Evolutionary conservation across 306 rosid genomes (phyloP), one percentile per base, ranked within the genome.

Genomic region (Abrus pulchellus): DNA sequence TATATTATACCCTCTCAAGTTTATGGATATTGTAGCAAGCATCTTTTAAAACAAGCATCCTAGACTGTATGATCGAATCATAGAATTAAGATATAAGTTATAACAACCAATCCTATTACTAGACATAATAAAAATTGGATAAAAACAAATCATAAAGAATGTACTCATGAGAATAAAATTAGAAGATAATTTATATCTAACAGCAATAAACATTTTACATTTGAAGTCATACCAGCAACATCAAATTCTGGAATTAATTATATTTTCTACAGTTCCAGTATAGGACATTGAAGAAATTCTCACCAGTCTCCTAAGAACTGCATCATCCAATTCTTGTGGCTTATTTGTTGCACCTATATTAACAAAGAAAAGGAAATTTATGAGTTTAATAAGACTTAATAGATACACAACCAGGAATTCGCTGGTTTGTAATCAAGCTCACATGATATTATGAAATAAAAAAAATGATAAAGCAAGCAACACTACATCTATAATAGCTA

Each of bases 311-410:
- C 99, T 87, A 56, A 95, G 94, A 80, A 95, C 99, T 7, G 99
- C 99, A 43, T 95, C 99, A 87, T 95, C 99, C 84, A 95, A 83
- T 81, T 95, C 99, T 83, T 93, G 98, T 1, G 99, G 99, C 94
- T 93, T 95, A 85, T 95, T 95, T 33, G 99, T 95, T 30, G 99
- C 99, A 84, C 99, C 99, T 95, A 80, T 59, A 83, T 72, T 79
- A 71, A 83, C 57, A 59, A 74, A 72, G 82, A 53, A 57, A 65
- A 65, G 65, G 44, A 56, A 43, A 64, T 56, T 50, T 3, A 74
- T 48, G 60, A 33, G 7, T 34, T 11, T 13, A 68, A 60, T 20
- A 65, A 43, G 67, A 79, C 50, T 36, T 55, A 50, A 61, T 8
- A 74, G 59, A 75, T 34, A 66, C 45, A 65, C 6, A 12, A 76